Evolutionary conservation across 2,329 filamentous ascomycete genomes (phyloP).

Genomic region (Verticillium klebahnii): DNA sequence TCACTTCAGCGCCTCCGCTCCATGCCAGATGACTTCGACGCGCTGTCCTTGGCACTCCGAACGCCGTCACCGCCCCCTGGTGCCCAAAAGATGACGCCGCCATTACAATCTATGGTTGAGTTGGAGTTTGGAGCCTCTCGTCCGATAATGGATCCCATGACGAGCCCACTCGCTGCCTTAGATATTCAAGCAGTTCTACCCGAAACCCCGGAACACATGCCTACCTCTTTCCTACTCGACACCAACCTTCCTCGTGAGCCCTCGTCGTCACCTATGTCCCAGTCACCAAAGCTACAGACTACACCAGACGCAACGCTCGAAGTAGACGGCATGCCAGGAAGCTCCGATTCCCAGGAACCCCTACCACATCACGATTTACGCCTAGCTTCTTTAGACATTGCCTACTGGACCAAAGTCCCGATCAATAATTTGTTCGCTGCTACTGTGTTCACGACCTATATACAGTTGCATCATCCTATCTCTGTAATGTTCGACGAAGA

Average conservation of each 20-base stretch:
- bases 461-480: not conserved
- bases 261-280: not conserved
- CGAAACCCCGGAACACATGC: not conserved
- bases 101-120: not conserved
- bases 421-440: not conserved
- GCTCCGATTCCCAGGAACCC: not conserved
- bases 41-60: not conserved
- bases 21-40: not conserved
- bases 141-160: not conserved
- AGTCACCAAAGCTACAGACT: not conserved
- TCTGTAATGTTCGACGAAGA: not conserved
- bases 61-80: not conserved
- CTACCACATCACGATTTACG: not conserved
- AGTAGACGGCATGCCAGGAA: not conserved
- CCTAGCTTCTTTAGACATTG: not conserved
- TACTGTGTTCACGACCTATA: not conserved
- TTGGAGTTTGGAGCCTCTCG: not conserved
- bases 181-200: not conserved
- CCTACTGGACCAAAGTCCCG: not conserved
- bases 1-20: not conserved
- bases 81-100: not conserved
- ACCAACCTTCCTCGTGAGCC: not conserved
- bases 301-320: not conserved
- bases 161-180: not conserved
- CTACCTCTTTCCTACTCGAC: not conserved